These are phyloP conservation scores for Aspergillus cavernicola DNA, from an alignment of 495 filamentous ascomycete species.

Conservation along the genomic window DNA sequence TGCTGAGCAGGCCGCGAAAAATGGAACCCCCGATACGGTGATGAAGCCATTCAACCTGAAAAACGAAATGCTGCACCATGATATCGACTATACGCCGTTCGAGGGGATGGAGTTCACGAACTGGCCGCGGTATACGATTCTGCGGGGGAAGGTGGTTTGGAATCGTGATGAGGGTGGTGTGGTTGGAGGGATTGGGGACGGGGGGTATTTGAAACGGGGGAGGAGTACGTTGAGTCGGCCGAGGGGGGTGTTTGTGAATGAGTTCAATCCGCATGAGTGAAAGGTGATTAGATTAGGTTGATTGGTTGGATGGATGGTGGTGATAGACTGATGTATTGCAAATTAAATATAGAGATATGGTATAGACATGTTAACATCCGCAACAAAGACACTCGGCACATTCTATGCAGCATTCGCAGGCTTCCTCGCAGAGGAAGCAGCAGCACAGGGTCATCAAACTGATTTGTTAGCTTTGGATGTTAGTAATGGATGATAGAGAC, in stretches of 20 bases:
- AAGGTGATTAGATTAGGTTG: not conserved
- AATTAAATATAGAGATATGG: not conserved
- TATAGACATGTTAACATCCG: conserved; percentile 14
- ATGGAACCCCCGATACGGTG: not conserved
- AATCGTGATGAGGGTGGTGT: conserved; percentile 47
- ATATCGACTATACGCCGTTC: conserved; percentile 59
- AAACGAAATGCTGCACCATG: conserved; percentile 55
- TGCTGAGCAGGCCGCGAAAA: conserved; percentile 9
- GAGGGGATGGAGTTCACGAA: conserved; percentile 53
- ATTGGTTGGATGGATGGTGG: too few species aligned
- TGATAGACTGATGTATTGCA: not conserved
- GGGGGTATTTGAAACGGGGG: conserved; percentile 45
- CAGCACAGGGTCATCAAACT: conserved; percentile 26
- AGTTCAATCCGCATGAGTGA: conserved; percentile 13
- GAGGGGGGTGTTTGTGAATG: conserved; percentile 14
- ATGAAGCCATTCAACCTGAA: conserved; percentile 39
- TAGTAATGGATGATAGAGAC: not conserved
- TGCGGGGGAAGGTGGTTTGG: conserved; percentile 57
- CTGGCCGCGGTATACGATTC: conserved; percentile 59
- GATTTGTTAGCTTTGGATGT: not conserved
- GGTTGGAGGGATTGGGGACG: conserved; percentile 46
- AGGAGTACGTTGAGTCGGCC: conserved; percentile 13
- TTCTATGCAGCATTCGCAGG: conserved; percentile 24
- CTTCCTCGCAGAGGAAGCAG: conserved; percentile 25
- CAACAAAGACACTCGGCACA: conserved; percentile 18